Conservation (phyloP, 225 moss, liverwort and hornwort genomes). For the Neckera pumila region DNA sequence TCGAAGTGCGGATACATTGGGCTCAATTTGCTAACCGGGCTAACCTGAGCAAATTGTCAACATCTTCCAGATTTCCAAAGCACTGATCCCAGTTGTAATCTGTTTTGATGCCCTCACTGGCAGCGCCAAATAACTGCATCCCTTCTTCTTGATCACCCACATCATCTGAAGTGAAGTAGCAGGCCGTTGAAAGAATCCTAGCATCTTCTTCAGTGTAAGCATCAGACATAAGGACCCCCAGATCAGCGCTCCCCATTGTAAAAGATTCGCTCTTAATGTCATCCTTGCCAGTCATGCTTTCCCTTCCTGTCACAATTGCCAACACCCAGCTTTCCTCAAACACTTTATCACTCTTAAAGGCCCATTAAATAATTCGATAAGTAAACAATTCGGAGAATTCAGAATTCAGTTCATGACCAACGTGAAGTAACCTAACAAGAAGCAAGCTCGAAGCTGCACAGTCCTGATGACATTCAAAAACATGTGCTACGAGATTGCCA, state of each 20-base stretch:
- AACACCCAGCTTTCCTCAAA: background rate
- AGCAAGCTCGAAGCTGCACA: background rate
- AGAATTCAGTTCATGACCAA: background rate
- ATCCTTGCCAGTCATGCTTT: slow-evolving; percentile 37
- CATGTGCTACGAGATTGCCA: background rate
- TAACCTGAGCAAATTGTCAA: slow-evolving; percentile 52
- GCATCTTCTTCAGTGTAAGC: slow-evolving; percentile 39
- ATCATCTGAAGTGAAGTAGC: slow-evolving; percentile 31
- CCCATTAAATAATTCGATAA: background rate
- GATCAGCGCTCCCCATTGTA: slow-evolving; percentile 21
- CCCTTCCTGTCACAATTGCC: slow-evolving; percentile 22
- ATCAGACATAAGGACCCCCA: slow-evolving; percentile 35
- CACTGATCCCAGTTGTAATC: slow-evolving; percentile 54
- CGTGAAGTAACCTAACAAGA: background rate
- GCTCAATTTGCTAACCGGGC: background rate
- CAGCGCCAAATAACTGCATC: slow-evolving; percentile 36
- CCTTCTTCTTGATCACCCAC: slow-evolving; percentile 26
- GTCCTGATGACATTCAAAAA: background rate
- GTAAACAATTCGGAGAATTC: background rate
- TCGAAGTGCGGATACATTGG: background rate
- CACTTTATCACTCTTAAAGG: background rate
- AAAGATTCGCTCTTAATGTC: slow-evolving; percentile 25
- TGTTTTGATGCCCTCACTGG: slow-evolving; percentile 22
- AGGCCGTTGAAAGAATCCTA: slow-evolving; percentile 29
- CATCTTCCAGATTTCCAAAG: slow-evolving; percentile 48